Evolutionary conservation across 2,329 filamentous ascomycete species (phyloP), one percentile per base, ranked within the genome.

Genomic region (Aspergillus fumigatiaffinis): DNA sequence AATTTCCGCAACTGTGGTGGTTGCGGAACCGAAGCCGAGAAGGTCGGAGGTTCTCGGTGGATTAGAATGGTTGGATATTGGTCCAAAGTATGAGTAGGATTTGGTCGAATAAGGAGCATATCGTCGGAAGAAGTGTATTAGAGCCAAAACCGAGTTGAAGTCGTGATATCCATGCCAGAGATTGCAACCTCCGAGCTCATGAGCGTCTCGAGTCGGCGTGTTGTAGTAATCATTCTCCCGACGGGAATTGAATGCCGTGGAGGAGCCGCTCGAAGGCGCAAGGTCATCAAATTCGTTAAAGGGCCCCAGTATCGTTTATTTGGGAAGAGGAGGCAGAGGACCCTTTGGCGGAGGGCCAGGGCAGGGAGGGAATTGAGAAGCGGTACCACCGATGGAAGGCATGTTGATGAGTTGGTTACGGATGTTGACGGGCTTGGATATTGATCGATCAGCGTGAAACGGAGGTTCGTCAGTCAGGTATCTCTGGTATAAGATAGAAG

Each of bases 321-420:
- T 74, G 38, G 72, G 72, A 59, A 74, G 66, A 54, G 72, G 72
- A 64, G 72, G 72, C 28, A 74, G 66, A 68, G 72, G 72, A 52
- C 72, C 72, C 70, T 72, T 73, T 52, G 72, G 72, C 53, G 72
- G 72, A 63, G 72, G 72, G 42, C 72, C 72, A 4, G 72, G 72
- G 66, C 72, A 74, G 54, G 72, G 72, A 69, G 72, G 72, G 61
- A 74, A 73, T 52, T 72, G 70, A 66, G 71, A 70, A 48, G 63
- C 57, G 55, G 66, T 59, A 52, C 67, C 61, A 58, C 61, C 68
- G 65, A 72, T 56, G 57, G 71, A 73, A 73, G 71, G 71, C 71
- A 73, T 73, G 53, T 58, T 71, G 66, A 52, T 52, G 50, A 38
- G 42, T 52, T 41, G 32, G 51, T 55, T 21, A 20, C 23, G 51